Percentiles rank a stretch among this genome's conserved stretches.
Conservation (phyloP, 208 protist genomes). For the Wallacemonas sp. region DNA sequence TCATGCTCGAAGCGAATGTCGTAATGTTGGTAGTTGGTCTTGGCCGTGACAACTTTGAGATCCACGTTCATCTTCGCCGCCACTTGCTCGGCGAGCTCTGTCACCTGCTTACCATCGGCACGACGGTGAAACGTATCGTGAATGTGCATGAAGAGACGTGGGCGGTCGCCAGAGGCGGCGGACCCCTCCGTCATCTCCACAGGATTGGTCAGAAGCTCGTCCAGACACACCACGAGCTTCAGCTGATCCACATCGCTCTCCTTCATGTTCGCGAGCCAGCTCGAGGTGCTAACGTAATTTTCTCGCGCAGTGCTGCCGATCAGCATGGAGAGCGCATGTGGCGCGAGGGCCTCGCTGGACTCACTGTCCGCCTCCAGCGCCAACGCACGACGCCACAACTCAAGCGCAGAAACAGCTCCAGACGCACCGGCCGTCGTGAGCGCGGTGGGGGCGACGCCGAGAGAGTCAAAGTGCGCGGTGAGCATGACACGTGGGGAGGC, state of each 20-base stretch:
- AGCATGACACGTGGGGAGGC: conserved; percentile 51
- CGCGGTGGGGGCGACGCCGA: conserved; percentile 63
- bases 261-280: conserved; percentile 46
- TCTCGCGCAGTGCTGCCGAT: conserved; percentile 71
- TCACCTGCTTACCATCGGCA: conserved; percentile 42
- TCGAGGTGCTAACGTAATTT: conserved; percentile 68
- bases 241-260: conserved; percentile 58
- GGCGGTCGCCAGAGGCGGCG: neutral
- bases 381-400: conserved; percentile 68
- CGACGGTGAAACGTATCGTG: conserved; percentile 60
- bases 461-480: conserved; percentile 67
- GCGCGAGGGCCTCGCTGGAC: neutral
- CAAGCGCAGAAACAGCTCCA: conserved; percentile 59
- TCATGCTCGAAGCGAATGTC: conserved; percentile 88
- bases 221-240: conserved; percentile 60
- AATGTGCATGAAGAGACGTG: conserved; percentile 74
- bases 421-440: conserved; percentile 49
- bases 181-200: neutral
- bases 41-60: conserved; percentile 54
- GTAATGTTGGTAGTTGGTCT: conserved; percentile 84
- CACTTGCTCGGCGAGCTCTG: conserved; percentile 43
- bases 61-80: conserved; percentile 40
- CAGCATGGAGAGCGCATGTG: conserved; percentile 52
- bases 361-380: conserved; percentile 19
- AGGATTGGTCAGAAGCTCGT: conserved; percentile 51